A percentile compares a stretch with the other conserved stretches of the same genome.
Evolutionary conservation across 352 stramenopile species (phyloP).

Genomic region (Plasmopara viticola): DNA sequence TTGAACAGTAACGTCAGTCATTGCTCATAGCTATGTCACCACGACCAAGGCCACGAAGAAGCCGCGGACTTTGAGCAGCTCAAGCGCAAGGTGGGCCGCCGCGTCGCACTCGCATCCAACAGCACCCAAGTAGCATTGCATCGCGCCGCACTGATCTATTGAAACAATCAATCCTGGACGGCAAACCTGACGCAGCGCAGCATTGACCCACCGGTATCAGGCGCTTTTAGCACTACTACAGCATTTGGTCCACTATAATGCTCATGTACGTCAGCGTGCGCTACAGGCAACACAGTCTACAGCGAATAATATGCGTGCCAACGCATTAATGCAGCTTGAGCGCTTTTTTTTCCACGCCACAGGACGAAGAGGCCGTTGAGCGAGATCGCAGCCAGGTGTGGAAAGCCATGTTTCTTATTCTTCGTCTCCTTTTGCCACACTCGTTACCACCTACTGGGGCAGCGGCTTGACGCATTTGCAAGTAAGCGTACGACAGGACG

Average conservation of each 20-base stretch:
- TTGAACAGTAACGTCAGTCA: too few species aligned
- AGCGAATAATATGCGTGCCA: constrained; percentile 55
- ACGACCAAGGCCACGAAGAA: constrained; percentile 75
- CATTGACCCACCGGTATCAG: constrained; percentile 59
- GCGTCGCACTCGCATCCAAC: constrained; percentile 58
- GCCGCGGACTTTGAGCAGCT: constrained; percentile 82
- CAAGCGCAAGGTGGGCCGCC: constrained; percentile 81
- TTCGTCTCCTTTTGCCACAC: constrained; percentile 59
- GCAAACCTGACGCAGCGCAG: constrained; percentile 53
- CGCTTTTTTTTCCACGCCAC: constrained; percentile 62
- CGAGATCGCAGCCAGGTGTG: constrained; percentile 60
- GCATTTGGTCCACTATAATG: constrained; percentile 75
- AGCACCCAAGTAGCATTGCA: constrained; percentile 67
- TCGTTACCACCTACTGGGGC: constrained; percentile 74
- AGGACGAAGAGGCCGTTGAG: constrained; percentile 79
- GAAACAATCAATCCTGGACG: constrained; percentile 67
- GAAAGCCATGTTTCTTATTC: constrained; percentile 54
- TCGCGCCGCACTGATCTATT: constrained; percentile 78
- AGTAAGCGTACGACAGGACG: constrained; percentile 65
- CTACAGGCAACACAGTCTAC: constrained; percentile 43
- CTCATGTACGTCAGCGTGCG: constrained; percentile 64
- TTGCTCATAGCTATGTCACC: constrained; percentile 29
- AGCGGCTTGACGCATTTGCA: constrained; percentile 77
- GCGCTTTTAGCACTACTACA: constrained; percentile 61
- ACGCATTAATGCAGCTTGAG: constrained; percentile 67